Conservation (phyloP, 2,329 filamentous ascomycete species). For the Bimuria novae-zelandiae region DNA sequence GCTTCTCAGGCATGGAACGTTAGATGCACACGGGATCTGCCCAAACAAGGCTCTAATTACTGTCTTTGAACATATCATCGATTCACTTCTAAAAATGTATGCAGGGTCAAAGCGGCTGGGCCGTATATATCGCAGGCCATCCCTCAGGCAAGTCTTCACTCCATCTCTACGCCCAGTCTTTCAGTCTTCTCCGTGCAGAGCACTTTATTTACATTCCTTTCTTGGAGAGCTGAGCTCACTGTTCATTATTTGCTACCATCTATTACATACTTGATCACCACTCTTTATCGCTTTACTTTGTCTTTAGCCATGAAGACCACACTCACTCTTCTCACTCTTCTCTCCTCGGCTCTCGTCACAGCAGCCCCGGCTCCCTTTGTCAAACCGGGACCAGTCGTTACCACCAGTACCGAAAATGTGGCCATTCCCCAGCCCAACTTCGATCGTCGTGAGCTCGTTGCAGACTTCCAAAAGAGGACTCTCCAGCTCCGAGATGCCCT, state of each 20-base stretch:
- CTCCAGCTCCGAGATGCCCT: slow-evolving; percentile 34
- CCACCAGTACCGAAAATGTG: slow-evolving; percentile 27
- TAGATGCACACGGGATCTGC: slow-evolving; percentile 37
- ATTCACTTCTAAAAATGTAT: slow-evolving; percentile 16
- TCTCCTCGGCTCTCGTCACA: slow-evolving; percentile 40
- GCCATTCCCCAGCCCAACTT: slow-evolving; percentile 28
- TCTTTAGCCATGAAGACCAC: slow-evolving; percentile 41
- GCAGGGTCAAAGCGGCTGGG: slow-evolving; percentile 12
- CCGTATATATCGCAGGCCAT: slow-evolving; percentile 12
- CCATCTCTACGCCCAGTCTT: slow-evolving; percentile 18
- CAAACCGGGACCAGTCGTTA: slow-evolving; percentile 33
- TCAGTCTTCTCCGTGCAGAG: slow-evolving; percentile 37
- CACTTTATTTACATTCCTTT: slow-evolving; percentile 36
- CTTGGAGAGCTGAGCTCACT: slow-evolving; percentile 45
- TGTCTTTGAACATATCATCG: slow-evolving; percentile 16
- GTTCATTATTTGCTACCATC: slow-evolving; percentile 21
- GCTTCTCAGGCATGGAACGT: slow-evolving; percentile 42
- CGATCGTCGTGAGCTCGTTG: slow-evolving; percentile 26
- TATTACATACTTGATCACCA: slow-evolving; percentile 24
- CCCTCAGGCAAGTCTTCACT: slow-evolving; percentile 4
- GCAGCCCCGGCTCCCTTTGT: slow-evolving; percentile 38
- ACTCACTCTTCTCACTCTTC: slow-evolving; percentile 39
- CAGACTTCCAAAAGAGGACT: slow-evolving; percentile 33
- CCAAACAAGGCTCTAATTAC: slow-evolving; percentile 22
- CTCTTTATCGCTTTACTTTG: slow-evolving; percentile 18